Evolutionary conservation across 164 flowering plant species (phyloP).

Genomic region (Cinnamomum chago): DNA sequence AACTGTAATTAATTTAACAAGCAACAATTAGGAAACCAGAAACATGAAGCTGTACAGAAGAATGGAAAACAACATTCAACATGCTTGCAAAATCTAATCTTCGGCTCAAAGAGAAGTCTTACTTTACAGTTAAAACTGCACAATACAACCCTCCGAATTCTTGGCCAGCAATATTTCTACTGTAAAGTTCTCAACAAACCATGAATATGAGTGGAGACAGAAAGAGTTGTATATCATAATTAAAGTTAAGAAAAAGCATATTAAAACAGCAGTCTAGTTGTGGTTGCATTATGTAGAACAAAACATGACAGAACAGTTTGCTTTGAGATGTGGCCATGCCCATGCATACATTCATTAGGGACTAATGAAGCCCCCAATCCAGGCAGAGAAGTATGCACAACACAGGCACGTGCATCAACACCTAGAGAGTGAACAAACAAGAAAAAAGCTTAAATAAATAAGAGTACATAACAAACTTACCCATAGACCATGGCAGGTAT

Average conservation of each 20-base stretch:
- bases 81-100: background rate
- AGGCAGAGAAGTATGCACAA: background rate
- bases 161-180: constrained; percentile 83
- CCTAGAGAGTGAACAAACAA: background rate
- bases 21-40: background rate
- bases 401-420: background rate
- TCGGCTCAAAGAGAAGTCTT: constrained; percentile 16
- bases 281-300: background rate
- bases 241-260: no score
- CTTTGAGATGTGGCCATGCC: background rate
- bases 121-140: constrained; percentile 73
- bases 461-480: constrained; percentile 35
- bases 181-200: constrained; percentile 27
- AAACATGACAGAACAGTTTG: background rate
- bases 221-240: no score
- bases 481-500: constrained; percentile 95
- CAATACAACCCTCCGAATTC: constrained; percentile 93
- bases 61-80: background rate
- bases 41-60: background rate
- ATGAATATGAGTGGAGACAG: background rate
- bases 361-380: background rate
- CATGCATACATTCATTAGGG: background rate
- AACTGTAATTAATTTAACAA: constrained; percentile 36
- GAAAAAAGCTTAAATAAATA: background rate
- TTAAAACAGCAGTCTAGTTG: background rate